Base-by-base conservation (phyloP, 2,329 filamentous ascomycete genomes). In the Pyrenochaeta sp. region DNA sequence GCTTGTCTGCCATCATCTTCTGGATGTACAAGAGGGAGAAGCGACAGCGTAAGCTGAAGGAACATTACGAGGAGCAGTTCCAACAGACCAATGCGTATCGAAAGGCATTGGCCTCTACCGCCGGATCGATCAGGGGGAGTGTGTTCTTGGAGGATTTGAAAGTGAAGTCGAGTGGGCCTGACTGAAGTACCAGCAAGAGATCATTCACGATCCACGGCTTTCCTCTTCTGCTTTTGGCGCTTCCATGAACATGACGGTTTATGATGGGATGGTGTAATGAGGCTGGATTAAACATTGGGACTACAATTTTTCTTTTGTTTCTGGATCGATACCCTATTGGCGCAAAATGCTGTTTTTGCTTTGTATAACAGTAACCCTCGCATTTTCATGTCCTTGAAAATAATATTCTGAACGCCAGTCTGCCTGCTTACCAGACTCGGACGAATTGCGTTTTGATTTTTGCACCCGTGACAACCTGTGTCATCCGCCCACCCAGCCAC, bases 51-150 rank as follows among this genome's bases (percentile, higher is more conserved):
- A 69, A 52, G 20, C 54, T 74, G 7, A 75, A 73, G 49, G 69
- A 75, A 43, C 69, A 73, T 44, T 73, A 73, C 45, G 69, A 73
- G 44, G 62, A 62, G 54, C 69, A 73, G 36, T 70, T 72, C 43
- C 55, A 58, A 0, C 64, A 69, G 40, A 69, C 57, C 4, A 66
- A 60, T 32, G 65, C 68, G 4, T 71, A 69, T 32, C 53, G 67
- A 18, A 62, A 62, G 45, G 64, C 63, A 3, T 45, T 69, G 29
- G 62, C 63, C 2, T 55, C 60, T 7, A 59, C 36, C 12, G 53
- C 50, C 1, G 44, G 41, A 10, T 58, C 56, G n/a, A 18, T 46
- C 30, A 54, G 57, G 32, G 48, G 47, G 14, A 58, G 46, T 17
- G 15, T 56, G 4, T 30, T 45, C 6, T 29, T 53, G 33, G 54